A percentile compares a stretch with the other conserved stretches of the same genome.
These are phyloP conservation scores for Thozetella sp. DNA, from an alignment of 495 filamentous ascomycete genomes.

Conservation along the genomic window DNA sequence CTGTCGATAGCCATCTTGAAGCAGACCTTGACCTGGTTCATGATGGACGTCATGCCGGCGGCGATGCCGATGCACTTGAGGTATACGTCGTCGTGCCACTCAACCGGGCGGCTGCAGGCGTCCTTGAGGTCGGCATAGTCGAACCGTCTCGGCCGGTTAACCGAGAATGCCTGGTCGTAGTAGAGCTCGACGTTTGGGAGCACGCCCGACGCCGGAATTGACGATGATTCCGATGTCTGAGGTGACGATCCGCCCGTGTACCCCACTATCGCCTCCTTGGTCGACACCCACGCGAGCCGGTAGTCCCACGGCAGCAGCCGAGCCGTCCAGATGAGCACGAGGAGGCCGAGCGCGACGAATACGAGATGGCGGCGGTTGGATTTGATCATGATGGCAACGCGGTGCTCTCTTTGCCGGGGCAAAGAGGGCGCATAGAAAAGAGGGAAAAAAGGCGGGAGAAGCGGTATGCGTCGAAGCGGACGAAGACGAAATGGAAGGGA, in stretches of 20 bases:
- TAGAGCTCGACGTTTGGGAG: constrained; percentile 10
- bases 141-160: neutral
- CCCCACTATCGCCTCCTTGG: neutral
- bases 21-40: constrained; percentile 24
- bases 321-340: constrained; percentile 3
- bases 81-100: constrained; percentile 17
- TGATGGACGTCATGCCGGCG: constrained; percentile 19
- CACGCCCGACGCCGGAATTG: neutral
- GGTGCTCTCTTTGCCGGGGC: neutral
- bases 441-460: neutral
- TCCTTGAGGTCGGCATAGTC: constrained; percentile 9
- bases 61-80: constrained; percentile 19
- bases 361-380: neutral
- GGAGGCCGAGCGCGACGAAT: neutral
- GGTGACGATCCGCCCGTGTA: neutral
- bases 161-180: constrained; percentile 22
- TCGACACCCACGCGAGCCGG: neutral
- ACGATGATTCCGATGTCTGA: neutral
- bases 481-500: neutral
- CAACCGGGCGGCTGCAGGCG: constrained; percentile 9
- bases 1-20: constrained; percentile 23
- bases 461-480: neutral
- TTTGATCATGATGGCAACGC: neutral
- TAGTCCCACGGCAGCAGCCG: constrained; percentile 2
- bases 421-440: neutral